phyloP scores from a whole-genome alignment of 192 early-diverging fungal genomes.

The Rhizophagus prolifer region DNA sequence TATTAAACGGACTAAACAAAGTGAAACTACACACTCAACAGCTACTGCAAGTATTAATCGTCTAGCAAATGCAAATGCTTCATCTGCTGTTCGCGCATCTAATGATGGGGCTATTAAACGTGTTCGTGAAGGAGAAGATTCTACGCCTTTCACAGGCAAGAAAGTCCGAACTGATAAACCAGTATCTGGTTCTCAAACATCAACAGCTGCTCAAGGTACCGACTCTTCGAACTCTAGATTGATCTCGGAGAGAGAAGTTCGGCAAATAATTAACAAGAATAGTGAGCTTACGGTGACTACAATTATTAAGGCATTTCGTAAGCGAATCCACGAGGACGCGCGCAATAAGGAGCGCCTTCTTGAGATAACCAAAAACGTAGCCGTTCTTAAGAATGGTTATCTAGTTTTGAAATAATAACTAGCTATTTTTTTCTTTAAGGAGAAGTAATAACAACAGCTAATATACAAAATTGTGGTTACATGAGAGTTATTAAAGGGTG shows the following conservation, averaged over 20 bases:
- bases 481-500: too few relatives aligned
- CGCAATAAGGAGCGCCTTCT: not conserved
- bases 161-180: not conserved
- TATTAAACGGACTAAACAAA: not conserved
- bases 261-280: not conserved
- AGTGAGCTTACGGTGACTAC: not conserved
- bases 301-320: not conserved
- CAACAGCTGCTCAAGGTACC: not conserved
- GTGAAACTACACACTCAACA: not conserved
- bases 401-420: not conserved
- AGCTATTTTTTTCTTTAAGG: too few relatives aligned
- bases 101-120: not conserved
- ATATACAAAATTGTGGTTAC: too few relatives aligned
- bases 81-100: not conserved
- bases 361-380: not conserved
- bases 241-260: not conserved
- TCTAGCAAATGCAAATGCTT: not conserved
- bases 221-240: not conserved
- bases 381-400: not conserved
- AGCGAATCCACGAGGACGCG: not conserved
- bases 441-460: too few relatives aligned
- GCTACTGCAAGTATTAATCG: not conserved
- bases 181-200: not conserved
- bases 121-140: not conserved
- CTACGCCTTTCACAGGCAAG: not conserved